Evolutionary conservation across 2,329 filamentous ascomycete genomes (phyloP), one percentile per base, ranked within the genome.

Genomic region (Diaporthe amygdali): DNA sequence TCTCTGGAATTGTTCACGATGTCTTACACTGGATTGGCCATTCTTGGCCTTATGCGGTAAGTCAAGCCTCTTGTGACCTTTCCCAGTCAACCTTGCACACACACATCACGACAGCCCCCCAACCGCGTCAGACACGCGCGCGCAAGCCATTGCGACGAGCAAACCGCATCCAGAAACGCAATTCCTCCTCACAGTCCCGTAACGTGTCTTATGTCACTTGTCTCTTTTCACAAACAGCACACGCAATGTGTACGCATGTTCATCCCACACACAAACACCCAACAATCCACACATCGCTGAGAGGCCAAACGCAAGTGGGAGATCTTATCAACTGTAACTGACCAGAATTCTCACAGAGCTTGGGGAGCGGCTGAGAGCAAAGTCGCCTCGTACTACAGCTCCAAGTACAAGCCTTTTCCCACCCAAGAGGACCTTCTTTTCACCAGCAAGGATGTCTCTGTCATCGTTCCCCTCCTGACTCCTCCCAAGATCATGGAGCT

Each of bases 11-110:
- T 49, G 32, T 30, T 15, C 32, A 59, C 20, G 2, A 68, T 59
- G 66, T 59, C 66, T 15, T 41, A n/a, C 32, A 59, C 44, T 41
- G 66, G 66, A 9, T 22, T 68, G 6, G 52, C 39, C 25, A 49
- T 56, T 20, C 52, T 68, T 15, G 52, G 52, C 44, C 66, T 68
- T 22, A 59, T 68, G 66, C 52, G 52, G 66, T 68, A 59, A 68
- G 66, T 49, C 17, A 9, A 47, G 34, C 8, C 44, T 9, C 14
- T 20, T 30, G 9, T 34, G 2, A 10, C 30, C n/a, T 14, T 30
- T 3, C 30, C 12, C 15, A 8, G 12, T 32, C 30, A 10, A 25
- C 30, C 6, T 17, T n/a, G 22, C 51, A 55, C 7, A 46, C 20
- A 12, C 17, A 7, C n/a, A n/a, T 22, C 17, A n/a, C 17, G 20